Evolutionary conservation across 495 filamentous ascomycete species (phyloP), one percentile per base, ranked within the genome.

Genomic region (Penicillium samsonianum): DNA sequence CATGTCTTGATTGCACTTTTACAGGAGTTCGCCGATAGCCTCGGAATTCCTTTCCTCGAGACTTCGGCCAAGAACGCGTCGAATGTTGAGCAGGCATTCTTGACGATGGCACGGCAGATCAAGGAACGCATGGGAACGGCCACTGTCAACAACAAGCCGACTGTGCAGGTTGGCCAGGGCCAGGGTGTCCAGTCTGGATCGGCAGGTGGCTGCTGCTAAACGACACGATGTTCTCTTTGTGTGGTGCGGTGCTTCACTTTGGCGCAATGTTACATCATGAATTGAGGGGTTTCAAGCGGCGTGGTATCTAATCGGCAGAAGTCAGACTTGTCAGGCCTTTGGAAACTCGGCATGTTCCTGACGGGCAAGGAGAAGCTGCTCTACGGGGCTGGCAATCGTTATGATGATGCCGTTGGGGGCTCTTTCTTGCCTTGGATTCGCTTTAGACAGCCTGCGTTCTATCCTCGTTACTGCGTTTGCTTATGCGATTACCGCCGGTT

Each of bases 91-190:
- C 94, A 99, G 80, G 92, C 94, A 67, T 99, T 99, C 87, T 80
- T 99, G 78, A 98, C 94, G 67, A 99, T 99, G 94, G 94, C 94
- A 53, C 89, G 94, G 75, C 93, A 98, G 73, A 98, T 99, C 79
- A 99, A 99, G 84, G 95, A 99, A 80, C 87, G 95, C 63, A 98
- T 98, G 94, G 94, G 94, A 67, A 96, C 91, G 57, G 90, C 92
- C 23, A 92, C 91, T 57, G 91, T 92, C 76, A 96, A 98, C 82
- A 96, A 95, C 81, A 99, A 99, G 81, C 91, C 92, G 51, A 96
- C 90, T 58, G 91, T 99, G 69, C 90, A 95, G 67, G 94, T 99
- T 60, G 87, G 90, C 45, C 88, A 90, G 69, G 95, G 95, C 64
- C 90, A 94, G 73, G 91, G 93, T 67, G 92, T 98, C 64, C 90